Conservation (phyloP, 768 basidiomycete genomes). For the Paxillus involutus region DNA sequence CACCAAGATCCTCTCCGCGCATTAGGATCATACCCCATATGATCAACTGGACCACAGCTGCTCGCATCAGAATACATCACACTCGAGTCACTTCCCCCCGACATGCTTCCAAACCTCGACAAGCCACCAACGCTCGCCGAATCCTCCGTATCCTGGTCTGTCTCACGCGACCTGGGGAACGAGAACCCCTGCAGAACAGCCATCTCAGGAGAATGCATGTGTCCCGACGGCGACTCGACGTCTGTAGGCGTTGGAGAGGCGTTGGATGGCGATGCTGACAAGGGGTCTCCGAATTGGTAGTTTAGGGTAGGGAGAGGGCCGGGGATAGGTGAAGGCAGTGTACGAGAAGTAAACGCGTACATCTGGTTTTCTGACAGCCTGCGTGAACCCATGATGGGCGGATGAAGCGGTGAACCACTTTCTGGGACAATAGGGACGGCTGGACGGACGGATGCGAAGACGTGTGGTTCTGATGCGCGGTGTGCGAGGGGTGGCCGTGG, state of each 20-base stretch:
- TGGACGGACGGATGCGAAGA: constrained; percentile 37
- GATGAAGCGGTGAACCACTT: constrained; percentile 11
- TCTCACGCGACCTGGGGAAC: constrained; percentile 40
- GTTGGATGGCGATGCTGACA: constrained; percentile 43
- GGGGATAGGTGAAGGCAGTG: constrained; percentile 43
- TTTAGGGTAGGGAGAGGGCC: constrained; percentile 63
- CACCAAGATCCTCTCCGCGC: constrained; percentile 34
- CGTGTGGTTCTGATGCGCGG: constrained; percentile 34
- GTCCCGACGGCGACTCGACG: constrained; percentile 20
- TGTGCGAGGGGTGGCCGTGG: constrained; percentile 31
- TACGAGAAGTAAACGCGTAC: constrained; percentile 48
- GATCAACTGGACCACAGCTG: constrained; percentile 33
- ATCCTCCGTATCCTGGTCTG: constrained; percentile 54
- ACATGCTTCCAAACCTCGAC: constrained; percentile 59
- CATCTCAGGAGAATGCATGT: constrained; percentile 46
- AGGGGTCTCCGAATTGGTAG: constrained; percentile 65
- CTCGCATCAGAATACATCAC: constrained; percentile 48
- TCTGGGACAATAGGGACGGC: constrained; percentile 34
- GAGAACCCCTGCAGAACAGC: constrained; percentile 37
- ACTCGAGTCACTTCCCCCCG: constrained; percentile 61
- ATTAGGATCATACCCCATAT: constrained; percentile 31
- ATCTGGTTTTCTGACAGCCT: constrained; percentile 46
- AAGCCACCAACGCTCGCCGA: constrained; percentile 45
- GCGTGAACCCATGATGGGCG: constrained; percentile 14
- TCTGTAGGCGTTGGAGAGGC: constrained; percentile 54